Evolutionary conservation across 2,329 filamentous ascomycete genomes (phyloP), one percentile per base, ranked within the genome.

Genomic region (Fusarium sterilihyphosum): DNA sequence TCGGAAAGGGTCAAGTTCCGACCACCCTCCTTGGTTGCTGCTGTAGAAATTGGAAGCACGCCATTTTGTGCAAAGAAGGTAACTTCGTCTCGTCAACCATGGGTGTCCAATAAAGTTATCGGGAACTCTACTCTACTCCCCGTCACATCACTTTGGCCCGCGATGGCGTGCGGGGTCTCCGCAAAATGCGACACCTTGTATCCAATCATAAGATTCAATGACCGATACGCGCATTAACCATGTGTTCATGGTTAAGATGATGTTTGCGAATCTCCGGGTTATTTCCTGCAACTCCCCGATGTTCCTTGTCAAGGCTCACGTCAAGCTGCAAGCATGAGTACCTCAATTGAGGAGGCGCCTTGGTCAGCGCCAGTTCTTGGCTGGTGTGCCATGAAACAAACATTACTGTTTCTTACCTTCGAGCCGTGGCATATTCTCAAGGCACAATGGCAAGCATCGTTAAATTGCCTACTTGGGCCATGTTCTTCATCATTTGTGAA

Each of bases 151-250:
- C 44, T 46, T 56, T 37, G 65, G 59, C 64, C 49, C 37, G 43
- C 43, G 56, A 78, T 78, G 73, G 75, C 77, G 77, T 78, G 77
- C 77, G 75, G 76, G 71, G 65, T 71, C 71, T 61, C 76, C 76
- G 73, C 74, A 75, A 49, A 62, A 40, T 38, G 26, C 20, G 10
- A 40, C n/a, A 16, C 29, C n/a, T 10, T 16, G 29, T 6, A 43
- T 2, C 76, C 76, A 72, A 72, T 78, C 31, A 71, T 1, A 20
- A 2, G 26, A 6, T 7, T 12, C n/a, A 14, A 69, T 70, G 76
- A 46, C 76, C 76, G 76, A 77, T 50, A 59, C 37, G 66, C 73
- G 63, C 40, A 57, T 40, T 5, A 38, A 10, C 35, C 54, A 61
- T 35, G 56, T 59, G 26, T 67, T 66, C 35, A 57, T 58, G 57